Conservation (phyloP, 2,329 filamentous ascomycete species). For the Monosporascus sp. region DNA sequence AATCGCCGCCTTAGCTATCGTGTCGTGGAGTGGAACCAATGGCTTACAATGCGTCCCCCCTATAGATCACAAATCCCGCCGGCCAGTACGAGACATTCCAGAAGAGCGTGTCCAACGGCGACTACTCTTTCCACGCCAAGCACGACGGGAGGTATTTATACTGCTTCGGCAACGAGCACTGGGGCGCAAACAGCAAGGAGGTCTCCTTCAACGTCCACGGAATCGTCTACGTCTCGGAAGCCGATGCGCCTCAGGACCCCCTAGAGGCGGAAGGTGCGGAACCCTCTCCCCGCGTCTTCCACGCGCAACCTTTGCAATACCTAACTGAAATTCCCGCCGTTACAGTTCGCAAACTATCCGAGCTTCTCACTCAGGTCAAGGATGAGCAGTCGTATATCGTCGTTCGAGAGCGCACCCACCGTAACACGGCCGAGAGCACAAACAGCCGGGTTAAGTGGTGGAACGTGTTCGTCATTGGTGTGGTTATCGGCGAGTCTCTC, state of each 20-base stretch:
- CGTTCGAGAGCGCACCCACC: constrained; percentile 87
- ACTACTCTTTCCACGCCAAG: constrained; percentile 83
- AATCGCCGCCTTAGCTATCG: constrained; percentile 5
- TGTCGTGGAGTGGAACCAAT: constrained; percentile 10
- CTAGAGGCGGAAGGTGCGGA: constrained; percentile 79
- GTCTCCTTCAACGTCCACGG: constrained; percentile 99
- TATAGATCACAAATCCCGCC: constrained; percentile 70
- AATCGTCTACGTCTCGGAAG: constrained; percentile 92
- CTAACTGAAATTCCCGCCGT: not conserved
- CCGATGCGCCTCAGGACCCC: constrained; percentile 77
- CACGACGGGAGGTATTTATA: constrained; percentile 87
- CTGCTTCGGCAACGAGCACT: constrained; percentile 99
- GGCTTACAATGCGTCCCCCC: constrained; percentile 12
- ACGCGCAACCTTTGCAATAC: not conserved
- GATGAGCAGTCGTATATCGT: constrained; percentile 98
- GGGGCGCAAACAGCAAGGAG: constrained; percentile 93
- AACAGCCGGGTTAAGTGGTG: constrained; percentile 98
- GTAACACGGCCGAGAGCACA: constrained; percentile 98
- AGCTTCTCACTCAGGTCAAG: constrained; percentile 86
- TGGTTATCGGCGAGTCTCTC: constrained; percentile 84
- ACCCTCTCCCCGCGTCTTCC: not conserved
- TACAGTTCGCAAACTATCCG: constrained; percentile 73
- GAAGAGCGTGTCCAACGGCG: constrained; percentile 78
- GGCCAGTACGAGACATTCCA: constrained; percentile 74
- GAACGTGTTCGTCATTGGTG: constrained; percentile 91